Conservation (phyloP, 2,329 filamentous ascomycete genomes). For the Venturia aucupariae region DNA sequence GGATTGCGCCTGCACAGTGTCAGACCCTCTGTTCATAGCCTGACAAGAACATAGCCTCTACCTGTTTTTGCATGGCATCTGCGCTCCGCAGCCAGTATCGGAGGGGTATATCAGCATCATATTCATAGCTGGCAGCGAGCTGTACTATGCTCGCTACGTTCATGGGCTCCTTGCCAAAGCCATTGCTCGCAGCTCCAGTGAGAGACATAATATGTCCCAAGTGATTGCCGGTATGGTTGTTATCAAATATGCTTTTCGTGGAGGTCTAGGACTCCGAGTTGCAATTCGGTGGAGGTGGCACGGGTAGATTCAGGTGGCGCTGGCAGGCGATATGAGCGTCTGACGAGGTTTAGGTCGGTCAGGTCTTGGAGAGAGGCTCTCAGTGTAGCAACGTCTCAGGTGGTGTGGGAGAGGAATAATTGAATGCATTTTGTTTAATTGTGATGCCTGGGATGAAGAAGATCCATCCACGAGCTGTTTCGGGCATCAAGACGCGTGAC, state of each 20-base stretch:
- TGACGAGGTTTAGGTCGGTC: not conserved
- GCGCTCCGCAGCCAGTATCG: slow-evolving; percentile 77
- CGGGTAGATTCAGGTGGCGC: not conserved
- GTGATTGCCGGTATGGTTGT: not conserved
- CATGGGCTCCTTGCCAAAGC: slow-evolving; percentile 40
- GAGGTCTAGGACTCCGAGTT: not conserved
- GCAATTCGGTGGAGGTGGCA: not conserved
- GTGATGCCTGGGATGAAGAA: not conserved
- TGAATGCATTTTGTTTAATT: not conserved
- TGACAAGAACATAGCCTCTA: slow-evolving; percentile 31
- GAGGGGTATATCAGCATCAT: slow-evolving; percentile 66
- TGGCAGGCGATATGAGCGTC: not conserved
- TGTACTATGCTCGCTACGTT: slow-evolving; percentile 68
- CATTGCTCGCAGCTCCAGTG: slow-evolving; percentile 10
- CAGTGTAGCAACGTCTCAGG: not conserved
- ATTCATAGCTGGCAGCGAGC: slow-evolving; percentile 66
- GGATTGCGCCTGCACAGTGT: slow-evolving; percentile 58
- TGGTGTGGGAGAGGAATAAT: not conserved
- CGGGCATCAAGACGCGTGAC: not conserved
- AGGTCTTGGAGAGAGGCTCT: not conserved
- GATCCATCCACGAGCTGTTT: not conserved
- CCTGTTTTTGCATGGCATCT: slow-evolving; percentile 71
- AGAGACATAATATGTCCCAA: not conserved
- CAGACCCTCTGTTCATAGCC: not conserved
- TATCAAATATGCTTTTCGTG: not conserved